Evolutionary conservation across 306 rosid species (phyloP), one percentile per base, ranked within the genome.

Genomic region (Citrullus mucosospermus): DNA sequence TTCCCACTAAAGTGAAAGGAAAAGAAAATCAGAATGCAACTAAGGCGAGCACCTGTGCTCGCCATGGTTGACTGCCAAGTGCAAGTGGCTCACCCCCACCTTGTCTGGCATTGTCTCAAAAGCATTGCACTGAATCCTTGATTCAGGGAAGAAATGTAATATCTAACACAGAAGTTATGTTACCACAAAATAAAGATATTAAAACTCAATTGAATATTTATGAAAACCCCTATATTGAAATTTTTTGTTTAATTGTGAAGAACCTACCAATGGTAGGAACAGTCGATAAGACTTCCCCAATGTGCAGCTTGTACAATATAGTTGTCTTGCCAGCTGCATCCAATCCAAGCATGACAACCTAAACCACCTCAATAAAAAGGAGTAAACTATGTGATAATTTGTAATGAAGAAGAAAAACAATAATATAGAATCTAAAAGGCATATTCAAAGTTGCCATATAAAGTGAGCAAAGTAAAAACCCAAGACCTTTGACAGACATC

Each of bases 321-420:
- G 98, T 93, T 44, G 98, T 93, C 86, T 93, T 93, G 38, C 98
- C 98, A 44, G 97, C 98, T 39, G 98, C 97, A 79, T 93, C 98
- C 73, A 93, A 93, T 76, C 98, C 98, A 65, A 93, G 97, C 97
- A 93, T 93, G 51, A 93, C 97, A 82, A 93, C 98, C 97, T 93
- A 82, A 79, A 69, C 81, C 85, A 81, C 65, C 76, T 75, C 82
- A 77, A 83, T 39, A 12, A 36, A 78, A 84, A 41, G 56, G 57
- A 13, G 44, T 30, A 60, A 48, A 50, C 16, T 44, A 8, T 30
- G 28, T 50, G 6, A 17, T 4, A 34, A 28, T 14, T 30, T 30
- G 65, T 8, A 48, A 36, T 16, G 9, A 73, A 32, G 44, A 9
- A 54, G 75, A 36, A 2, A 38, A 63, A 75, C 20, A 44, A 14